Percentiles rank a stretch among this genome's conserved stretches.
Conservation (phyloP, 2,329 filamentous ascomycete genomes). For the Dactylonectria estremocensis region DNA sequence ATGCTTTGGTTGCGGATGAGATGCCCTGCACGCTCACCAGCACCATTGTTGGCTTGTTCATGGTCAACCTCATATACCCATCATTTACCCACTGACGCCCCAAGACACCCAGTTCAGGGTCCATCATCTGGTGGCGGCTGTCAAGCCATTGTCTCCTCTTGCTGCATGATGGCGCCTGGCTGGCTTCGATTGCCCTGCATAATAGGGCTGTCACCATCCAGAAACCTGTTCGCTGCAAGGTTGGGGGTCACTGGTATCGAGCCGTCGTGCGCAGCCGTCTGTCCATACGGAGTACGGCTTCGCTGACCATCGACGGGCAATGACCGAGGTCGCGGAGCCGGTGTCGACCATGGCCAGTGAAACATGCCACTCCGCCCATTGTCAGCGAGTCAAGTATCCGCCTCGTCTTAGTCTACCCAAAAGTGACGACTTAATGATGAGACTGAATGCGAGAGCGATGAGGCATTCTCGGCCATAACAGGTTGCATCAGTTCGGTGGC, state of each 20-base stretch:
- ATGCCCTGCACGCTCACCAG: neutral
- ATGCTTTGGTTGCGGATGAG: neutral
- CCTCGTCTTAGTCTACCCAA: neutral
- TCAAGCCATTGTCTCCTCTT: conserved; percentile 10
- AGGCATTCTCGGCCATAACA: neutral
- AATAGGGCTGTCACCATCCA: conserved; percentile 9
- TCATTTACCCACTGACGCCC: neutral
- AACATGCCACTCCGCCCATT: conserved; percentile 27
- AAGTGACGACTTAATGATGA: conserved; percentile 12
- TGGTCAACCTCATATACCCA: conserved; percentile 12
- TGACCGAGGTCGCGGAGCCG: conserved; percentile 27
- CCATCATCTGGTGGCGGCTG: conserved; percentile 17
- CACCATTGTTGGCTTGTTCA: conserved; percentile 1
- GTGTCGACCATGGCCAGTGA: conserved; percentile 2
- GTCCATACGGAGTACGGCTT: neutral
- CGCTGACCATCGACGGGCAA: conserved; percentile 18
- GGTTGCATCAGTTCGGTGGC: conserved; percentile 7
- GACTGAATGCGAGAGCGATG: neutral
- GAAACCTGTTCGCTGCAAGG: conserved; percentile 12
- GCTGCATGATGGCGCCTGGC: conserved; percentile 20
- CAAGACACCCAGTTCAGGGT: conserved; percentile 8
- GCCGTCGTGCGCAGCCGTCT: neutral
- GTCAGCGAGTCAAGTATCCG: conserved; percentile 1
- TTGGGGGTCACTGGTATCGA: conserved; percentile 4
- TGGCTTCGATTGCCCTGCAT: conserved; percentile 31